Evolutionary conservation across 2,329 filamentous ascomycete genomes (phyloP), one percentile per base, ranked within the genome.

Genomic region (Nemania diffusa): DNA sequence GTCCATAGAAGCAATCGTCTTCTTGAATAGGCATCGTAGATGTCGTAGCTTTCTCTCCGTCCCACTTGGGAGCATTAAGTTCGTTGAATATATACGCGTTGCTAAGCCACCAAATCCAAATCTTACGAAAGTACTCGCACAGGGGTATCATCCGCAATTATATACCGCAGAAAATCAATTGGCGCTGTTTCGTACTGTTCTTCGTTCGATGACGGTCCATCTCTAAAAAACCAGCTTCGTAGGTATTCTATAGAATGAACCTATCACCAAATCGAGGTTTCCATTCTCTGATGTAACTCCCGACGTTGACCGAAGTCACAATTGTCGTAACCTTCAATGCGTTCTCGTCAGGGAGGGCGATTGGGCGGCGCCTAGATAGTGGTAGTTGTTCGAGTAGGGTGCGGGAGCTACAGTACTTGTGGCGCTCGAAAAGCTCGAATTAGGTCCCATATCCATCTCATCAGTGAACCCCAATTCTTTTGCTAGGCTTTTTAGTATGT

Each of bases 401-500:
- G 72, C 71, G 8, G 72, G 69, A 20, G 73, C 69, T 2, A 67
- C 71, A 22, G 65, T 65, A 67, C 79, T 81, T 8, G 77, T 71
- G 44, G 78, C 74, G 70, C 80, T 83, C 8, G 82, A 83, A 72
- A 84, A 83, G 73, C 81, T 84, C n/a, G 80, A 79, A 64, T 74
- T 75, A 11, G 73, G 69, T 53, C 75, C 72, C 3, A 72, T 62
- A 34, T 81, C 78, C 34, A 69, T 68, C 7, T 74, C 74, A 56
- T 77, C 72, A 7, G 81, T 82, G n/a, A 87, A 78, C 34, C 83
- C 80, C n/a, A 80, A 76, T 56, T 85, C 80, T 3, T 69, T 73
- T 27, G 74, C 72, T 37, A 89, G 75, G 6, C 83, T 84, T 67
- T 86, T 81, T 15, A 97, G 84, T 65, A 97, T 96, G 58, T 87